phyloP scores from a whole-genome alignment of 2,329 filamentous ascomycete species.

The Botrytis sinoallii region DNA sequence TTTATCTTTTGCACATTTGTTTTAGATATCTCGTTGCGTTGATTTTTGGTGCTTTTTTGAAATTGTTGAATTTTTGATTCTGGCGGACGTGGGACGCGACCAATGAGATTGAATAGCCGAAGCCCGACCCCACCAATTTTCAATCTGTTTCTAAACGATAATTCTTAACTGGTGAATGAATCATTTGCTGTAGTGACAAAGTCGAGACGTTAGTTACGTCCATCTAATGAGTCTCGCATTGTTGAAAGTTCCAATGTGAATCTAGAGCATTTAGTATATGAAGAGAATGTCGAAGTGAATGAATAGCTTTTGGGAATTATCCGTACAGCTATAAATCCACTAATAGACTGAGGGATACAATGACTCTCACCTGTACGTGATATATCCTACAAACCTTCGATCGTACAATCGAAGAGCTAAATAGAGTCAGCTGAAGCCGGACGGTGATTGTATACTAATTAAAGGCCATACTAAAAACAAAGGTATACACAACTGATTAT shows the following conservation, averaged over 20 bases:
- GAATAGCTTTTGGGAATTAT: neutral
- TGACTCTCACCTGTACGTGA: no score
- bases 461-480: no score
- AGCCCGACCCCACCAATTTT: neutral
- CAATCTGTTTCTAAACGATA: no score
- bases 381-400: no score
- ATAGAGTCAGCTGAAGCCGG: no score
- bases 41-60: neutral
- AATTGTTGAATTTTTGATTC: neutral
- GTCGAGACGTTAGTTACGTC: neutral
- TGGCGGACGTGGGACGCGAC: neutral
- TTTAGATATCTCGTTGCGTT: neutral
- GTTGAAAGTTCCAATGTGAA: neutral
- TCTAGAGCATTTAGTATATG: neutral
- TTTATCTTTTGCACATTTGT: rapidly evolving
- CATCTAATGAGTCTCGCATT: neutral
- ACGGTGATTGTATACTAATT: no score
- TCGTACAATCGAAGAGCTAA: no score
- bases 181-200: neutral
- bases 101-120: neutral
- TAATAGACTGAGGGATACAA: no score
- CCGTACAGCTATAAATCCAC: neutral
- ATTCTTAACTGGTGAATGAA: neutral
- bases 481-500: no score
- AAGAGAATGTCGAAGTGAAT: neutral